Evolutionary conservation across 2,329 filamentous ascomycete species (phyloP), one percentile per base, ranked within the genome.

Genomic region (Coniochaeta pulveracea): DNA sequence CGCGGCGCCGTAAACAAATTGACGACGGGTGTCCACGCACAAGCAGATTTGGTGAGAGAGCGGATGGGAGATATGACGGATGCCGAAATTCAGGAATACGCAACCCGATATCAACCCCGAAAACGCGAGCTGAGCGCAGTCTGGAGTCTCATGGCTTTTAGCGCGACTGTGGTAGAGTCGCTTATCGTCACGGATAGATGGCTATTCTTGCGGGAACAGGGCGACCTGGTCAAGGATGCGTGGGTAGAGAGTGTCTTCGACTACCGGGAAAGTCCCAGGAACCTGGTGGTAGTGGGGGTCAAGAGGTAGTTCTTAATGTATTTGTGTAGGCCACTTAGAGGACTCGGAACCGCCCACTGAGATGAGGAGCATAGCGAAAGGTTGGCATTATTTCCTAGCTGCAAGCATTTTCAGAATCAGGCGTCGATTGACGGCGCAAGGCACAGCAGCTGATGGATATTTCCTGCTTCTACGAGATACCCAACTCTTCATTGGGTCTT

Each of bases 211-310:
- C 71, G 65, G 37, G 89, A 98, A 59, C 83, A 93, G 45, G 48
- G 60, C 32, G 71, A 80, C 26, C 60, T 79, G 6, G 77, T 86
- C 27, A 61, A 71, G 42, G 70, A 81, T 42, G 81, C 78, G 38
- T 98, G 91, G 91, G 88, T 94, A 5, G 85, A 96, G 61, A 69
- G 82, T 1, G 86, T 95, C 4, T 96, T 96, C 60, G 85, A 93
- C 44, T 95, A 93, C 55, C 63, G 60, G 23, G 59, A 81, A 50
- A 94, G 86, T 52, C 91, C 91, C 30, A 68, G 91, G 40, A 96
- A 98, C 56, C 56, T 96, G 48, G 89, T 93, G 2, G 82, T 98
- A 4, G 88, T 96, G 19, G 91, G 89, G 1, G 69, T 96, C 32
- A 95, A 94, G 61, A 45, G 37, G 40, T 49, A 44, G 40, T 14